Evolutionary conservation across 345 rosid genomes (phyloP).

Genomic region (Eucalyptus pumila): DNA sequence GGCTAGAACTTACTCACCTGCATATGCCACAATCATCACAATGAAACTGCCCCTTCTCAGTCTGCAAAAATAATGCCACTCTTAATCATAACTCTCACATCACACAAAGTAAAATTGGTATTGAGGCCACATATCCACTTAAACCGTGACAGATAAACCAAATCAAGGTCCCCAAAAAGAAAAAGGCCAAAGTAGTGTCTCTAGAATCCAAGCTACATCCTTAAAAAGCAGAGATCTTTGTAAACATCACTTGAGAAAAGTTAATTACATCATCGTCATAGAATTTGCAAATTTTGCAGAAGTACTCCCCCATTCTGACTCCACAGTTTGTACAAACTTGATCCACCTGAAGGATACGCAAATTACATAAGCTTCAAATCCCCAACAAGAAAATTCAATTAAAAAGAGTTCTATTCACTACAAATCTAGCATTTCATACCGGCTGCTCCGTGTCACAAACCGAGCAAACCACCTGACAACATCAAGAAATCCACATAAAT

Average conservation of each 20-base stretch:
- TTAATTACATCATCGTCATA: slow-evolving; percentile 77
- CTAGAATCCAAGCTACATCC: neutral
- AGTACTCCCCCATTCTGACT: slow-evolving; percentile 96
- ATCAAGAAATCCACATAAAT: neutral
- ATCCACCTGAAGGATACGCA: slow-evolving; percentile 30
- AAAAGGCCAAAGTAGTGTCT: neutral
- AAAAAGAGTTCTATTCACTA: neutral
- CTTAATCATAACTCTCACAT: neutral
- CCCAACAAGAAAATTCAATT: neutral
- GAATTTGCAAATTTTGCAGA: slow-evolving; percentile 84
- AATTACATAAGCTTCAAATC: neutral
- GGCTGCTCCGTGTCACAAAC: slow-evolving; percentile 98
- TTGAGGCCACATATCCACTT: neutral
- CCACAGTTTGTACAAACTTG: slow-evolving; percentile 91
- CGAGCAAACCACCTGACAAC: slow-evolving; percentile 68
- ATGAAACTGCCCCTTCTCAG: slow-evolving; percentile 66
- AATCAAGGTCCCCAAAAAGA: neutral
- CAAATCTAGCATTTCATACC: slow-evolving; percentile 30
- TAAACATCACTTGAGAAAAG: neutral
- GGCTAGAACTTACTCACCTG: slow-evolving; percentile 32
- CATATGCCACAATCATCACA: slow-evolving; percentile 98
- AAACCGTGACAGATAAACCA: neutral
- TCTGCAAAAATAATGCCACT: slow-evolving; percentile 23
- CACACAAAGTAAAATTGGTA: neutral
- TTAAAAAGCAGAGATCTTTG: neutral